Evolutionary conservation across 1,139 yeast species (phyloP), one percentile per base, ranked within the genome.

Genomic region (Scheffersomyces titani): DNA sequence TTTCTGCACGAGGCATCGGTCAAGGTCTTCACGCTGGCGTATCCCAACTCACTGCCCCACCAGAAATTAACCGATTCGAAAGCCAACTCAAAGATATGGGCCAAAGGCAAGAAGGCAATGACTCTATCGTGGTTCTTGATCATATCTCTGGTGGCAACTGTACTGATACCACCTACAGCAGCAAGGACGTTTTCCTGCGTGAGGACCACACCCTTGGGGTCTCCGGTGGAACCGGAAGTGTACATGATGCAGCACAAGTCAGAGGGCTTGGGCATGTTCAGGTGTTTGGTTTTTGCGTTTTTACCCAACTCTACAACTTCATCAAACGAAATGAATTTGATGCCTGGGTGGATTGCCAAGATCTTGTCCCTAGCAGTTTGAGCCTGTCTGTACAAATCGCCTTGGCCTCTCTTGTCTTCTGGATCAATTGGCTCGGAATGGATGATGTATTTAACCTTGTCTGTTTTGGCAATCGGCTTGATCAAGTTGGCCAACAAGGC

Each of bases 191-290:
- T 92, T 57, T 77, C 80, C 69, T 94, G 96, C 54, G 87, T 82
- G 64, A 96, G 78, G 45, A 90, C 92, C 50, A 94, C 99, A 75
- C 99, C 99, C 80, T 94, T 94, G 68, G 99, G 99, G 61, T 88
- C 87, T 67, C 99, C 99, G 19, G 99, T 93, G 19, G 98, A 92
- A 54, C 99, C 99, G 0, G 98, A 93, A 24, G 99, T 94, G 81
- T 94, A 94, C 98, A 96, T 94, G 71, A 94, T 92, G 79, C 97
- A 91, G 49, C 94, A 86, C 56, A 88, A 70, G 67, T 92, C 97
- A n/a, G 85, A 85, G 11, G 96, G 85, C 60, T 78, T 81, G 55
- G 97, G 92, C 18, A 82, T 82, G 19, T 46, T 46, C 24, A 16
- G n/a, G 22, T 20, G n/a, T n/a, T 46, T 46, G 5, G 20, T 22